A percentile compares a stretch with the other conserved stretches of the same genome.
Evolutionary conservation across 441 rosid genomes (phyloP).

Genomic region (Jatropha podagrica): DNA sequence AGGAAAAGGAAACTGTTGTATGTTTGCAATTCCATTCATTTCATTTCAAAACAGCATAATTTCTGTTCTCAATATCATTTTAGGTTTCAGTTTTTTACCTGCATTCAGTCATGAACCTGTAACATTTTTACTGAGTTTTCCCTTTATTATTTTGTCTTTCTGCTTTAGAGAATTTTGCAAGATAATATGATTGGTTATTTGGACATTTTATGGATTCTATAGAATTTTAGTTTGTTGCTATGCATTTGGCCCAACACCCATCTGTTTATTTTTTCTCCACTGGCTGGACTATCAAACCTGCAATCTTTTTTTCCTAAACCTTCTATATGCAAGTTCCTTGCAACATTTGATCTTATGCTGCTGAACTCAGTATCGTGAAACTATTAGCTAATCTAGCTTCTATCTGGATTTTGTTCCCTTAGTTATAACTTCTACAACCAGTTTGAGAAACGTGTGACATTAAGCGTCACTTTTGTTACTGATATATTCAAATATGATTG

Average conservation of each 20-base stretch:
- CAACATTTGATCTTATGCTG: not conserved
- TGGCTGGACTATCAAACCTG: not conserved
- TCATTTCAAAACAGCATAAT: not conserved
- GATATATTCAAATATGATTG: conserved; percentile 14
- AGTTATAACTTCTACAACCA: not conserved
- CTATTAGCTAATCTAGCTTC: not conserved
- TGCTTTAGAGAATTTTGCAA: not conserved
- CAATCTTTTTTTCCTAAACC: not conserved
- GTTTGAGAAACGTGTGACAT: not conserved
- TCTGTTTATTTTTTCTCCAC: not conserved
- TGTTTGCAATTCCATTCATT: not conserved
- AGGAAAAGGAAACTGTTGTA: not conserved
- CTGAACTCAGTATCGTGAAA: not conserved
- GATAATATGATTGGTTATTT: not conserved
- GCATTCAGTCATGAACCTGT: no score
- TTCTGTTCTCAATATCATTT: not conserved
- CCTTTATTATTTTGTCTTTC: not conserved
- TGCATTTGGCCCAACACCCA: not conserved
- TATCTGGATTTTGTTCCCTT: not conserved
- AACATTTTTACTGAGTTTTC: not conserved
- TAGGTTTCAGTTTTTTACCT: not conserved
- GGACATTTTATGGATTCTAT: not conserved
- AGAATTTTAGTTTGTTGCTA: not conserved
- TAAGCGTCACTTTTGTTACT: conserved; percentile 11
- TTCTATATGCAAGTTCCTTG: not conserved